Evolutionary conservation across 805 yeast species (phyloP).

Genomic region (Schizosaccharomyces osmophilus): DNA sequence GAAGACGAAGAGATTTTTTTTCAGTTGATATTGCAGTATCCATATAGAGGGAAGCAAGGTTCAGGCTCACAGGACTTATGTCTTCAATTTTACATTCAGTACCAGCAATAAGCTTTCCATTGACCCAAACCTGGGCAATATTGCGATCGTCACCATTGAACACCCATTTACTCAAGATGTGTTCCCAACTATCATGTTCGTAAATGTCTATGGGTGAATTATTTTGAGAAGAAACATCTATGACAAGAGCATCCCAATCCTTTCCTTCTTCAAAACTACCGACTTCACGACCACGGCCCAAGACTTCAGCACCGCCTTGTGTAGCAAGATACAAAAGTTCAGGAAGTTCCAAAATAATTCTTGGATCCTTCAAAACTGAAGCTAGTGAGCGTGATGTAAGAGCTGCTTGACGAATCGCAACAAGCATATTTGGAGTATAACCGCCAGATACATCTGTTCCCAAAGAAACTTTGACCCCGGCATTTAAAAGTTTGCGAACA

Average conservation of each 20-base stretch:
- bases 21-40: no score
- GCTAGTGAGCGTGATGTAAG: slow-evolving; percentile 41
- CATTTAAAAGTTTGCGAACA: slow-evolving; percentile 39
- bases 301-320: slow-evolving; percentile 65
- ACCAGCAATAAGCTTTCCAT: slow-evolving; percentile 34
- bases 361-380: slow-evolving; percentile 23
- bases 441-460: slow-evolving; percentile 72
- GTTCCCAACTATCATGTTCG: slow-evolving; percentile 20
- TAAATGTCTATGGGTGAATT: slow-evolving; percentile 51
- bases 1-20: no score
- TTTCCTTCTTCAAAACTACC: slow-evolving; percentile 63
- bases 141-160: slow-evolving; percentile 89
- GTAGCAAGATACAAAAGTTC: slow-evolving; percentile 71
- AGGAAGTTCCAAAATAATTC: slow-evolving; percentile 30
- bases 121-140: slow-evolving; percentile 55
- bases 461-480: slow-evolving; percentile 49
- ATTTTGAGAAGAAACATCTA: slow-evolving; percentile 27
- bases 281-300: slow-evolving; percentile 27
- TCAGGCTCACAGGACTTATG: no score
- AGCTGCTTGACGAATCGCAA: slow-evolving; percentile 43
- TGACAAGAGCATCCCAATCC: slow-evolving; percentile 59
- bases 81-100: neutral
- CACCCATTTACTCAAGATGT: slow-evolving; percentile 66
- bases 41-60: no score
- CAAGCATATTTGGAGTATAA: slow-evolving; percentile 36